These are phyloP conservation scores for Colletotrichum chrysophilum DNA, from an alignment of 2,329 filamentous ascomycete genomes.

Conservation along the genomic window DNA sequence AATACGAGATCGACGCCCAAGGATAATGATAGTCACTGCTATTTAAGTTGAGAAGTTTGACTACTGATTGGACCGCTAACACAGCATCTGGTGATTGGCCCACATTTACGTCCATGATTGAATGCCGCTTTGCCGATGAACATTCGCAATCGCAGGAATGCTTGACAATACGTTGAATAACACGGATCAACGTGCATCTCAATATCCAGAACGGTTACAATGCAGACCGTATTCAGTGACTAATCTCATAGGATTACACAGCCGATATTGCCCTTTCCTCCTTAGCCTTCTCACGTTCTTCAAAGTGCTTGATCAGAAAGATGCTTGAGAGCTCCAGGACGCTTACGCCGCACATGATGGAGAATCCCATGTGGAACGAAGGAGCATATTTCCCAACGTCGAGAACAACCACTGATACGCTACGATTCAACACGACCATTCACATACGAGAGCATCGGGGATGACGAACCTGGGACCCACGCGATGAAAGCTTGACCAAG, in stretches of 20 bases:
- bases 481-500: neutral
- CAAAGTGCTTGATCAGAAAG: neutral
- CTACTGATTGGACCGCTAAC: neutral
- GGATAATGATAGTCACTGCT: neutral
- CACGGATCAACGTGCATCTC: neutral
- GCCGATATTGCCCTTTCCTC: neutral
- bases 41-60: neutral
- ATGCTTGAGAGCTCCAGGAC: neutral
- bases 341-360: neutral
- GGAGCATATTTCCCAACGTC: neutral
- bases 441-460: neutral
- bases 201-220: neutral
- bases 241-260: neutral
- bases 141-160: neutral
- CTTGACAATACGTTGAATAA: neutral
- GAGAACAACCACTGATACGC: neutral
- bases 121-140: neutral
- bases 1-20: neutral
- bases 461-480: neutral
- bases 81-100: neutral
- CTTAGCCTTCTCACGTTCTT: neutral
- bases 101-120: neutral
- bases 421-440: neutral
- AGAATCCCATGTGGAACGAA: neutral
- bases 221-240: neutral